Conservation (phyloP, 495 filamentous ascomycete species). For the Eremomyces bilateralis region DNA sequence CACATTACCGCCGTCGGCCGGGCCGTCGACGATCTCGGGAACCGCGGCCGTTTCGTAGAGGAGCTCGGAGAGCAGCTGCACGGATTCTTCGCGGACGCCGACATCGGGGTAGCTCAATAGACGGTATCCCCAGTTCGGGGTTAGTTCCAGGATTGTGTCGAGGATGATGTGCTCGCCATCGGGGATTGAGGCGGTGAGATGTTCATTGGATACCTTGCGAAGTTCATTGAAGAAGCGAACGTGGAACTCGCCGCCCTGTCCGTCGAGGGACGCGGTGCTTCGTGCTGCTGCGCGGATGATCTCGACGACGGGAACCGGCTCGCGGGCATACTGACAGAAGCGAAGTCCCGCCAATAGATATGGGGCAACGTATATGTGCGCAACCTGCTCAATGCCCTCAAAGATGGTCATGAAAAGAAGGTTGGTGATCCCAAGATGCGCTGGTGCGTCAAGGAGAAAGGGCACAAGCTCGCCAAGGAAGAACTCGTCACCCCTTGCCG, state of each 20-base stretch:
- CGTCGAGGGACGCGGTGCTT: neutral
- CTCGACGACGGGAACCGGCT: neutral
- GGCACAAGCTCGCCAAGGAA: neutral
- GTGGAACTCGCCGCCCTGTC: neutral
- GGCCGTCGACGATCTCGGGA: too few relatives aligned
- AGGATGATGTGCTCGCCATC: too few relatives aligned
- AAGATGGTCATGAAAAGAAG: neutral
- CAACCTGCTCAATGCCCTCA: neutral
- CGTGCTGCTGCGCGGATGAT: neutral
- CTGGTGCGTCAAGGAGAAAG: neutral
- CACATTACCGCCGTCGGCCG: too few relatives aligned
- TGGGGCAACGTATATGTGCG: neutral
- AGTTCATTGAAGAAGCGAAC: neutral
- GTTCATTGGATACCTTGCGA: constrained; percentile 8
- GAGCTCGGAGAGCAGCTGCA: too few relatives aligned
- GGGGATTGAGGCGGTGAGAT: too few relatives aligned
- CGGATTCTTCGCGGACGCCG: too few relatives aligned
- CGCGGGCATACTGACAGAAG: neutral
- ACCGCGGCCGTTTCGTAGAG: too few relatives aligned
- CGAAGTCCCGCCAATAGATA: neutral
- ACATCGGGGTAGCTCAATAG: too few relatives aligned
- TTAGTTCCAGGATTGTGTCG: too few relatives aligned
- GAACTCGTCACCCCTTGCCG: neutral
- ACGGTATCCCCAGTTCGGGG: too few relatives aligned
- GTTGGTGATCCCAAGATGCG: neutral